Base-by-base conservation (phyloP, 2,329 filamentous ascomycete genomes). In the Colletotrichum tabaci region DNA sequence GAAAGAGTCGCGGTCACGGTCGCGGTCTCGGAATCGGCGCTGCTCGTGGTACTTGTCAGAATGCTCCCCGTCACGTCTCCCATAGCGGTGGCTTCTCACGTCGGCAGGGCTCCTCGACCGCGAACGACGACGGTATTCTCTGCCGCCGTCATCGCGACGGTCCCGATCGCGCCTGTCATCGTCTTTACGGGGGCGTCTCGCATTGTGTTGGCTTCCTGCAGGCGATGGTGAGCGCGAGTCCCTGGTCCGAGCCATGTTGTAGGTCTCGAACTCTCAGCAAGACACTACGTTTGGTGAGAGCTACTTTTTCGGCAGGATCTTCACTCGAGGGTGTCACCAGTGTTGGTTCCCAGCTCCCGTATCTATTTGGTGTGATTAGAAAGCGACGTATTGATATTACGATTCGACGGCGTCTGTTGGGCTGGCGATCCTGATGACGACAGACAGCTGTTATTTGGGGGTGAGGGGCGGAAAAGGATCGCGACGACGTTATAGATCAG, bases 221-320 rank as follows among this genome's bases (percentile, higher is more conserved):
- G 93, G 93, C 91, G 92, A 94, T 93, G 93, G 94, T 95, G 93
- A 96, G 93, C 93, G 88, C 85, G 88, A 89, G 86, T 89, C 88
- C 88, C 86, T 89, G 84, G 85, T 88, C 84, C 88, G 88, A 89
- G 87, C 88, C 88, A 90, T 90, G 75, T 75, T 80, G 62, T 67
- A 66, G 79, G 79, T 80, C 80, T 82, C 80, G 80, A 79, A 78
- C 62, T 81, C 82, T 83, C 81, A 80, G 81, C 78, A 82, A 80
- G 79, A 81, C 77, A 79, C 67, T 70, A 70, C 62, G 80, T 64
- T 71, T 74, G 72, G 72, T 74, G 69, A 74, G 69, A 72, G 73
- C 71, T 74, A 74, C 73, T 74, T 74, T 73, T 61, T 73, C 61
- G 57, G 58, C 68, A 68, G 58, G 52, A 52, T 63, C 65, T 63